Base-by-base conservation (phyloP, 2,329 filamentous ascomycete genomes). In the Cladophialophora immunda region DNA sequence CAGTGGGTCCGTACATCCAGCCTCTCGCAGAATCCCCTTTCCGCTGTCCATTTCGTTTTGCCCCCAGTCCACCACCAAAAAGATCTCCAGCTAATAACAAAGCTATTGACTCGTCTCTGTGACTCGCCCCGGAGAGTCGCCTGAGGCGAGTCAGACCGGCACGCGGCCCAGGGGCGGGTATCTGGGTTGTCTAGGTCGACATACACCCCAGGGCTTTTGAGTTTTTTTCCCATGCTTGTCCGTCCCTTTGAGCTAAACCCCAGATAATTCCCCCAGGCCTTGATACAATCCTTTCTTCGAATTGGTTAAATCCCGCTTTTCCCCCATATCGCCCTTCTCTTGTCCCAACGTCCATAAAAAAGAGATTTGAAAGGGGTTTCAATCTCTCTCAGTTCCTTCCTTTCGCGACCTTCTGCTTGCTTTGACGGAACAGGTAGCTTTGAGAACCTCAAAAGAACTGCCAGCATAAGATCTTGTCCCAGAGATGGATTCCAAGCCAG, bases 21-120 rank as follows among this genome's bases (percentile, higher is more conserved):
- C 45, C 45, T 7, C n/a, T 19, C n/a, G 3, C n/a, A 41, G 11
- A 19, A 19, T 13, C 45, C 22, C 45, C 22, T 11, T 45, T 8
- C 19, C 34, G 11, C 9, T 7, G 38, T 9, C 38, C n/a, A 19
- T 19, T 22, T 25, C 25, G 9, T 50, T 19, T 41, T n/a, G 3
- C n/a, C 15, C 38, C 38, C 13, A n/a, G n/a, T 17, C 38, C 32
- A n/a, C 32, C 32, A 34, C 7, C 3, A 34, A 11, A 34, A 11
- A 34, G 32, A 34, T 41, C 1, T 17, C 17, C 38, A n/a, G 38
- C 38, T 41, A 41, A 1, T 8, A 41, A 19, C 6, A n/a, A n/a
- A n/a, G n/a, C 45, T 50, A 50, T 50, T 50, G 45, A 50, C 45
- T 50, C 45, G 45, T 11, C 45, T 50, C 17, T 15, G 11, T 50